These are phyloP conservation scores for Colletotrichum tofieldiae DNA, from an alignment of 2,329 filamentous ascomycete genomes.

Conservation along the genomic window DNA sequence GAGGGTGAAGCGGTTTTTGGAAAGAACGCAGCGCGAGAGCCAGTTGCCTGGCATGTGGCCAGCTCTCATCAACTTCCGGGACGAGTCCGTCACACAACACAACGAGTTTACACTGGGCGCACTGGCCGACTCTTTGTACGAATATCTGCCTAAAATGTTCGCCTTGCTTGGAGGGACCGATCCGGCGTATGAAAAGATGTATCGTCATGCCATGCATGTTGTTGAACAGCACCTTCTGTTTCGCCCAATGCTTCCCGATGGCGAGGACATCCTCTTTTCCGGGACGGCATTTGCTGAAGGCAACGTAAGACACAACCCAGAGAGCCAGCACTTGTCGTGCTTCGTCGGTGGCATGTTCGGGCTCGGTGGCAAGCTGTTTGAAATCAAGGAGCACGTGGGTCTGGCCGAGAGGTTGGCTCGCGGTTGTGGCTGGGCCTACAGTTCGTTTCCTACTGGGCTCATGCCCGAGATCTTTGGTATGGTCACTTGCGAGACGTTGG, in stretches of 20 bases:
- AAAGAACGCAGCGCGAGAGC: constrained; percentile 77
- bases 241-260: constrained; percentile 75
- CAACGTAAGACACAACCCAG: constrained; percentile 46
- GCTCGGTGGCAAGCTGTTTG: constrained; percentile 62
- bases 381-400: constrained; percentile 58
- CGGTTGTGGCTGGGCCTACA: constrained; percentile 68
- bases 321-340: constrained; percentile 65
- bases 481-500: constrained; percentile 54
- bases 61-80: constrained; percentile 72
- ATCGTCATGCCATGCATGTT: constrained; percentile 69
- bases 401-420: constrained; percentile 62
- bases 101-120: constrained; percentile 56
- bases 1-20: constrained; percentile 77
- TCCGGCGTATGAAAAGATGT: constrained; percentile 70
- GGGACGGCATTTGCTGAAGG: constrained; percentile 52
- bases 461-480: constrained; percentile 68
- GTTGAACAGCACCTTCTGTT: constrained; percentile 73
- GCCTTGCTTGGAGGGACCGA: constrained; percentile 72
- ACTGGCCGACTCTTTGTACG: constrained; percentile 59
- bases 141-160: constrained; percentile 62
- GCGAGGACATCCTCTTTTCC: constrained; percentile 73
- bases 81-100: constrained; percentile 56
- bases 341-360: constrained; percentile 68
- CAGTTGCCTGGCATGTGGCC: constrained; percentile 83
- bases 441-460: constrained; percentile 62